Conservation (phyloP, 164 flowering plant species). For the Kalanchoe fedtschenkoi region DNA sequence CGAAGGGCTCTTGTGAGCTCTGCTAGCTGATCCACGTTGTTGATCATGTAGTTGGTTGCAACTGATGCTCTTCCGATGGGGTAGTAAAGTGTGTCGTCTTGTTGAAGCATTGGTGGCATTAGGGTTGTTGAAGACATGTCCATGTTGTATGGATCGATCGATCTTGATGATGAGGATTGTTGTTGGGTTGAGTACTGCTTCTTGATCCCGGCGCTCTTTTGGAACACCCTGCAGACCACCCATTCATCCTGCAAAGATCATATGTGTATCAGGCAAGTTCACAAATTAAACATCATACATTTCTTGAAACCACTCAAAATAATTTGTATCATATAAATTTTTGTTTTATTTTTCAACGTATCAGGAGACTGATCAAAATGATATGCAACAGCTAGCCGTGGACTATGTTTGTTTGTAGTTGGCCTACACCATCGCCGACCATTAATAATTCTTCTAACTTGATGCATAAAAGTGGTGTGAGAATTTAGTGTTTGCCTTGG, state of each 20-base stretch:
- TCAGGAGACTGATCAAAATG: too few species aligned
- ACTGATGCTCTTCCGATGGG: constrained; percentile 19
- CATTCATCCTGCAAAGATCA: constrained; percentile 68
- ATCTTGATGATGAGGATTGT: constrained; percentile 21
- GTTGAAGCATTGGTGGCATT: constrained; percentile 25
- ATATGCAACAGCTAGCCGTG: too few species aligned
- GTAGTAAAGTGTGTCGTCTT: constrained; percentile 11
- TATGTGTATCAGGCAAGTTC: background rate
- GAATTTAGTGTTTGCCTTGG: constrained; percentile 37
- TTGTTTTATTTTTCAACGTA: too few species aligned
- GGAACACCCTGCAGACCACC: constrained; percentile 94
- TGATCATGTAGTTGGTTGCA: constrained; percentile 38
- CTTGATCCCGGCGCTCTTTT: constrained; percentile 53
- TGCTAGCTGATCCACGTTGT: constrained; percentile 34
- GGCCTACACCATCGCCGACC: too few species aligned
- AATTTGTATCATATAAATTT: too few species aligned
- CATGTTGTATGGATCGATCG: constrained; percentile 34
- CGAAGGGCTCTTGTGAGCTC: constrained; percentile 44
- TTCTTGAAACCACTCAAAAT: too few species aligned
- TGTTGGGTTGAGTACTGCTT: constrained; percentile 56
- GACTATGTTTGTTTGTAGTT: too few species aligned
- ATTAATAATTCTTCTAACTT: background rate
- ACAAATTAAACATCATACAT: background rate
- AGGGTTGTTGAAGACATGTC: constrained; percentile 22
- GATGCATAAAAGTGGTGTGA: background rate